A percentile compares a stretch with the other conserved stretches of the same genome.
phyloP scores from a whole-genome alignment of 2,329 filamentous ascomycete genomes.

The Diplodia seriata region DNA sequence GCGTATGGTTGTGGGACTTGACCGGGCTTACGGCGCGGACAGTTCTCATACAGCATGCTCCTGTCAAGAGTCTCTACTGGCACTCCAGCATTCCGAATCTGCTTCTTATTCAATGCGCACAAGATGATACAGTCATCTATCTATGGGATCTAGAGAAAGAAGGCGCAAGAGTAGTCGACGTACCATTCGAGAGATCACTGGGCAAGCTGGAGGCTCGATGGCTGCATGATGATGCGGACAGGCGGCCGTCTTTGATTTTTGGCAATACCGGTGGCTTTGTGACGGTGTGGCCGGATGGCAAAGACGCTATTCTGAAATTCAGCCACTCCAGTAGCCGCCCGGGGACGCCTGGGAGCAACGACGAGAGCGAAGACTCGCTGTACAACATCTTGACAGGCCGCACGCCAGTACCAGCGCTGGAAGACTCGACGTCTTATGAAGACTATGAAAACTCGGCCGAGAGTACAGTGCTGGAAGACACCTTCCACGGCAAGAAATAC shows the following conservation, averaged over 20 bases:
- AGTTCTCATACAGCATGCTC: slow-evolving; percentile 54
- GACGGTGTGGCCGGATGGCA: slow-evolving; percentile 30
- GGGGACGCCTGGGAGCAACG: slow-evolving; percentile 40
- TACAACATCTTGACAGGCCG: slow-evolving; percentile 57
- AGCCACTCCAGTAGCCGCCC: slow-evolving; percentile 25
- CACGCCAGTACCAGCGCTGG: slow-evolving; percentile 49
- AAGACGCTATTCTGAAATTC: slow-evolving; percentile 43
- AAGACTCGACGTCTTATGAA: slow-evolving; percentile 34
- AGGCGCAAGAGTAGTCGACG: slow-evolving; percentile 21
- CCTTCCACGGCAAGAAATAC: slow-evolving; percentile 29
- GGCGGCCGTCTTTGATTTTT: slow-evolving; percentile 39
- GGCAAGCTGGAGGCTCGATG: slow-evolving; percentile 23
- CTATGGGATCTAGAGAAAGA: slow-evolving; percentile 43
- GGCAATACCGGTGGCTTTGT: slow-evolving; percentile 21
- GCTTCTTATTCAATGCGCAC: slow-evolving; percentile 53
- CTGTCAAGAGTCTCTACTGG: slow-evolving; percentile 54
- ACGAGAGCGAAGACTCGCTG: slow-evolving; percentile 55
- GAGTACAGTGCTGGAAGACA: slow-evolving; percentile 27
- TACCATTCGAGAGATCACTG: slow-evolving; percentile 36
- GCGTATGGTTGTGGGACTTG: slow-evolving; percentile 58
- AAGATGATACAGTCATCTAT: slow-evolving; percentile 50
- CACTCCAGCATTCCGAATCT: slow-evolving; percentile 47
- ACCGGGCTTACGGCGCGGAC: slow-evolving; percentile 46
- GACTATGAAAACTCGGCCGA: slow-evolving; percentile 41
- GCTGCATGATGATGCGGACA: slow-evolving; percentile 39